Conservation (phyloP, 1,139 yeast species). For the Zygosaccharomyces sapae region DNA sequence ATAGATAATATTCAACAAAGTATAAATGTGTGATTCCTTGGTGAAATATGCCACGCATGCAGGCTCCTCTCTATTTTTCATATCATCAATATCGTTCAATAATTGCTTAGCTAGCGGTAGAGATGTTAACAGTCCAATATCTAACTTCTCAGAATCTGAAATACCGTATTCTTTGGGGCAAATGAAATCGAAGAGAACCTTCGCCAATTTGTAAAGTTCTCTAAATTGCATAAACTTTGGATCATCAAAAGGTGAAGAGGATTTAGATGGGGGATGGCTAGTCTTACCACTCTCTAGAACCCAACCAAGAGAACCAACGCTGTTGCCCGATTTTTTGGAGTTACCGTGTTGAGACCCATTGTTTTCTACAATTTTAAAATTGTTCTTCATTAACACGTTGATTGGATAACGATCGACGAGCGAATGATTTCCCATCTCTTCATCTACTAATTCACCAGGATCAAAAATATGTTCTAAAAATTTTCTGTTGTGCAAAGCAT, state of each 20-base stretch:
- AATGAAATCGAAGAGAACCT: conserved; percentile 91
- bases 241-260: conserved; percentile 69
- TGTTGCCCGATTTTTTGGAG: conserved; percentile 34
- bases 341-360: conserved; percentile 15
- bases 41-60: conserved; percentile 90
- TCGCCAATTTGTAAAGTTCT: conserved; percentile 83
- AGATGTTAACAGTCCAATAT: conserved; percentile 91
- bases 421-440: conserved; percentile 55
- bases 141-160: conserved; percentile 90
- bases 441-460: conserved; percentile 55
- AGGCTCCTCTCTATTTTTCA: conserved; percentile 73
- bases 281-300: conserved; percentile 52
- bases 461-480: conserved; percentile 80
- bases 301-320: conserved; percentile 75
- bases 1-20: conserved; percentile 81
- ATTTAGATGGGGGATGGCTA: conserved; percentile 36
- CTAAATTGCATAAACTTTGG: conserved; percentile 75
- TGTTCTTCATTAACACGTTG: conserved; percentile 70
- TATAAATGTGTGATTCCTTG: conserved; percentile 94
- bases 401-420: conserved; percentile 78
- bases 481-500: conserved; percentile 90
- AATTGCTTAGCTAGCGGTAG: conserved; percentile 91
- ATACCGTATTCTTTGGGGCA: conserved; percentile 99
- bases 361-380: conserved; percentile 47
- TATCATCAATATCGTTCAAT: conserved; percentile 69